phyloP scores from a whole-genome alignment of 305 asterid species.

The Fraxinus latifolia region DNA sequence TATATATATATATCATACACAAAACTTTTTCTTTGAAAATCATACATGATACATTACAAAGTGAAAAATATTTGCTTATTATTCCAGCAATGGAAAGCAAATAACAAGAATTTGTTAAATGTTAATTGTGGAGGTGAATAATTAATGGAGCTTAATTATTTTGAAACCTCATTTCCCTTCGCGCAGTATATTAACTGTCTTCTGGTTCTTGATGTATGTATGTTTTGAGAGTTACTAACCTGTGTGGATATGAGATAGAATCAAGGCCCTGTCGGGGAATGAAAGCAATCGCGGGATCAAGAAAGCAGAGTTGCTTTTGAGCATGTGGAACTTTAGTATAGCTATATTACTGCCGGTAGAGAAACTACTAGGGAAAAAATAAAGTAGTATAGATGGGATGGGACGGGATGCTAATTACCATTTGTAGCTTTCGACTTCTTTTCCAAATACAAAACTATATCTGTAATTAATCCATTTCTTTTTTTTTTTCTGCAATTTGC shows the following conservation, averaged over 20 bases:
- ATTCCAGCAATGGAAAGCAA: neutral
- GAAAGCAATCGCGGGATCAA: neutral
- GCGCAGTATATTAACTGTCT: neutral
- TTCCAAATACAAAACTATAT: neutral
- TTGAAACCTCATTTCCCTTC: neutral
- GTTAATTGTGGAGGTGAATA: neutral
- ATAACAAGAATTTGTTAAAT: neutral
- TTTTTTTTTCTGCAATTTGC: constrained; percentile 1
- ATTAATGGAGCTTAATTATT: neutral
- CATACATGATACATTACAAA: neutral
- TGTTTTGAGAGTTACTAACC: neutral
- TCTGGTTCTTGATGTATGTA: neutral
- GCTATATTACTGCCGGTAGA: neutral
- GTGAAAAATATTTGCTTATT: neutral
- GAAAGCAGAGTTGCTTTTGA: neutral
- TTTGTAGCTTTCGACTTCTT: neutral
- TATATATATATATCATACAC: neutral
- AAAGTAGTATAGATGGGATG: neutral
- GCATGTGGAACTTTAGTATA: neutral
- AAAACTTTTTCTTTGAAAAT: neutral
- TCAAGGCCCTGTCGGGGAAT: neutral
- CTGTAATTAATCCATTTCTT: neutral
- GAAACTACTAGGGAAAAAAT: no score
- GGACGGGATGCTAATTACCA: neutral
- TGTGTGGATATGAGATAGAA: neutral